These are phyloP conservation scores for Heritiera littoralis DNA, from an alignment of 345 rosid species.

Conservation along the genomic window DNA sequence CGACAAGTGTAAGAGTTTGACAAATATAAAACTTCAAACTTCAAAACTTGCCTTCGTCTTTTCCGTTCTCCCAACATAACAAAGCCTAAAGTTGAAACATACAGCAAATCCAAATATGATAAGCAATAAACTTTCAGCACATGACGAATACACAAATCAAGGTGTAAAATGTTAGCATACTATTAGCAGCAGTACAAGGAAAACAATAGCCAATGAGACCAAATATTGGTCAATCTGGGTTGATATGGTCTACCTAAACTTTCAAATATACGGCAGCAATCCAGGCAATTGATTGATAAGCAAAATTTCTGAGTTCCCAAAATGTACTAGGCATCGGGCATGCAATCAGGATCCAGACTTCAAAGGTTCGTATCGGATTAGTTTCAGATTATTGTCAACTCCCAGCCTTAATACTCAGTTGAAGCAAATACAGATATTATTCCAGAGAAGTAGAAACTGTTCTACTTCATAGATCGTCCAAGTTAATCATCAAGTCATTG, in stretches of 20 bases:
- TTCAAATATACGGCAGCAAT: not conserved
- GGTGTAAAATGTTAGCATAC: not conserved
- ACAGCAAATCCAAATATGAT: not conserved
- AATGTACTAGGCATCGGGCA: not conserved
- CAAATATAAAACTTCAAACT: too few species aligned
- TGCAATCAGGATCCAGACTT: not conserved
- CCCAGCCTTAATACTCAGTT: not conserved
- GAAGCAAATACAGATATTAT: not conserved
- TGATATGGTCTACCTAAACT: not conserved
- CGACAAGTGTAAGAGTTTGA: too few species aligned
- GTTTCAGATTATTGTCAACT: not conserved
- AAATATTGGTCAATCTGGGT: not conserved
- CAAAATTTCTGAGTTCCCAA: not conserved
- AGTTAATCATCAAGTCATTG: constrained; percentile 58
- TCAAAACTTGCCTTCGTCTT: not conserved
- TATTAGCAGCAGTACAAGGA: not conserved
- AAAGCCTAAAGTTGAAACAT: not conserved
- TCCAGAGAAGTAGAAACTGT: not conserved
- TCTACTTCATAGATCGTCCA: constrained; percentile 60
- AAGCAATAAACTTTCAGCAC: not conserved
- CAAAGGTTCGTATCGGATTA: not conserved
- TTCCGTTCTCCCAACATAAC: not conserved
- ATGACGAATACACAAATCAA: not conserved
- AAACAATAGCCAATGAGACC: not conserved
- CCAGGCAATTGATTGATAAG: not conserved